Evolutionary conservation across 2,329 filamentous ascomycete genomes (phyloP), one percentile per base, ranked within the genome.

Genomic region (Aspergillus ustus): DNA sequence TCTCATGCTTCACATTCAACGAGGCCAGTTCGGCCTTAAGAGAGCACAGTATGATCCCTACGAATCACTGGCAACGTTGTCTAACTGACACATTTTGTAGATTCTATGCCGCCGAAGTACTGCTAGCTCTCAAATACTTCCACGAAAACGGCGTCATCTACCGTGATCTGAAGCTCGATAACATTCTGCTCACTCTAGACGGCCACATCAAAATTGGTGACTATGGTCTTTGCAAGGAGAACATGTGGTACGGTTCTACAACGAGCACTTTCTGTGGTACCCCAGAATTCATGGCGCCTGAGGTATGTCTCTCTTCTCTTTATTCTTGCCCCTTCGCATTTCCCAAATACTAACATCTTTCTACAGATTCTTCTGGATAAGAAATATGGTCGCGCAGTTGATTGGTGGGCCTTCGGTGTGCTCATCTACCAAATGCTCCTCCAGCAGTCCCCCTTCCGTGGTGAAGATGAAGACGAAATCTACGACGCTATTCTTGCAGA

Each of bases 321-420:
- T 25, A 43, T 46, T 8, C 25, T 25, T 45, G 20, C 13, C 13
- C 20, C 40, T 11, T 13, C 15, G 7, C 15, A 22, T 40, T 28
- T 53, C 53, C 6, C 25, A 25, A 25, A 81, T 64, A 25, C 19
- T 34, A 7, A 4, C 25, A 25, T 3, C 40, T n/a, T 28, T 1
- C 49, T 22, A 19, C 65, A 96, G 90, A 99, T 99, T 79, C 82
- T 99, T 40, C 84, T 98, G 60, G 95, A 99, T 77, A 99, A 99
- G 84, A 98, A 97, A 75, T 99, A 99, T 72, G 94, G 93, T 50
- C 90, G 95, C 61, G 92, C 95, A 17, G 95, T 99, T 48, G 95
- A 99, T 78, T 99, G 95, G 95, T 99, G 95, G 95, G 96, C 96
- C 7, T 99, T 99, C 78, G 95, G 95, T 76, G 95, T 99, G 34